Percentiles rank a stretch among this genome's conserved stretches.
Evolutionary conservation across 1,139 yeast genomes (phyloP).

Genomic region (Suhomyces kunorum): DNA sequence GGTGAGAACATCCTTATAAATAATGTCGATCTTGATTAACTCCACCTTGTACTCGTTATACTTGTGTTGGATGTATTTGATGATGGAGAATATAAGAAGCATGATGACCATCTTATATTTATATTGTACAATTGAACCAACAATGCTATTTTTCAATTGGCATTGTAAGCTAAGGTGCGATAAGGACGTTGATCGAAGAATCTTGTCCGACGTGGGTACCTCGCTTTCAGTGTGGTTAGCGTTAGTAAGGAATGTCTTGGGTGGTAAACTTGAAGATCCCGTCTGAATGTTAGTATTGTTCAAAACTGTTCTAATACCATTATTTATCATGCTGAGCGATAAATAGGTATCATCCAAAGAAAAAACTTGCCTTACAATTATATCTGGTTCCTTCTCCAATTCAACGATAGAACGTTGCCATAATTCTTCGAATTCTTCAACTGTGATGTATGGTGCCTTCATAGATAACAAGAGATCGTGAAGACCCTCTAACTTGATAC

Average conservation of each 20-base stretch:
- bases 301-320: not conserved
- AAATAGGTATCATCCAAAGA: not conserved
- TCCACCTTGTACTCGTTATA: constrained; percentile 35
- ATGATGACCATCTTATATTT: constrained; percentile 37
- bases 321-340: not conserved
- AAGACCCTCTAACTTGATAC: constrained; percentile 54
- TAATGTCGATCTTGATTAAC: constrained; percentile 33
- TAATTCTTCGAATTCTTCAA: constrained; percentile 75
- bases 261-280: constrained; percentile 29
- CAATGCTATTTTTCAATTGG: constrained; percentile 55
- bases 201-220: constrained; percentile 40
- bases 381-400: constrained; percentile 71
- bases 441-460: constrained; percentile 61
- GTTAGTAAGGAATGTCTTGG: constrained; percentile 25
- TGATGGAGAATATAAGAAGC: constrained; percentile 22
- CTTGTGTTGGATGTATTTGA: constrained; percentile 32
- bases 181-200: constrained; percentile 75
- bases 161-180: constrained; percentile 64
- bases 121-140: constrained; percentile 49
- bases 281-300: constrained; percentile 33
- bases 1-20: constrained; percentile 46
- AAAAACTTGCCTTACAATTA: constrained; percentile 81
- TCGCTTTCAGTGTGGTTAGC: constrained; percentile 35
- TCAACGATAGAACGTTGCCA: constrained; percentile 71
- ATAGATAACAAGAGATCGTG: constrained; percentile 59